Percentiles rank a stretch among this genome's conserved stretches.
These are phyloP conservation scores for Phytophthora chlamydospora DNA, from an alignment of 352 stramenopile genomes.

Conservation along the genomic window DNA sequence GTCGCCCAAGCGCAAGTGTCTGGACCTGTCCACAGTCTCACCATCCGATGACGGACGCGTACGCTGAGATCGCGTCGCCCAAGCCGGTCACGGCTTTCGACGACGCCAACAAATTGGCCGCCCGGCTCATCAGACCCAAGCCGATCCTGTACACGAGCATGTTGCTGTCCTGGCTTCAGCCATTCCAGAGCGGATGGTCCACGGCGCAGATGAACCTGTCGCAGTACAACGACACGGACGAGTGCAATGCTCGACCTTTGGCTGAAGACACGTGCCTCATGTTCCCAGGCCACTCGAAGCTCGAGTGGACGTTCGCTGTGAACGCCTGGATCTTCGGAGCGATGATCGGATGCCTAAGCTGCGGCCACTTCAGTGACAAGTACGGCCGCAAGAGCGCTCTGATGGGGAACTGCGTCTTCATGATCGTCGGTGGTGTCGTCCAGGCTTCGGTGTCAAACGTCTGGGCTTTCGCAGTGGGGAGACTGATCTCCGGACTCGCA, in stretches of 20 bases:
- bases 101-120: constrained; percentile 21
- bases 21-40: background rate
- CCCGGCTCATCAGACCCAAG: constrained; percentile 16
- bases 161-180: constrained; percentile 12
- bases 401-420: constrained; percentile 36
- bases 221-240: constrained; percentile 19
- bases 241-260: constrained; percentile 19
- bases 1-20: constrained; percentile 2
- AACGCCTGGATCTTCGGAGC: constrained; percentile 61
- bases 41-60: constrained; percentile 5
- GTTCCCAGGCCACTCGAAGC: constrained; percentile 13
- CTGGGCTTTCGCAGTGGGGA: constrained; percentile 36
- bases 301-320: constrained; percentile 13
- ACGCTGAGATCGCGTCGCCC: constrained; percentile 6
- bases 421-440: constrained; percentile 39
- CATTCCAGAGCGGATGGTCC: constrained; percentile 20
- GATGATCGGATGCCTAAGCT: constrained; percentile 48
- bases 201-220: constrained; percentile 24
- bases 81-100: constrained; percentile 14
- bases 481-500: constrained; percentile 40
- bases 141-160: constrained; percentile 16
- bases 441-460: constrained; percentile 30
- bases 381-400: constrained; percentile 31
- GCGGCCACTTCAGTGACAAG: constrained; percentile 35
- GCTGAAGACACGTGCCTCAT: constrained; percentile 19